Base-by-base conservation (phyloP, 1,284 basidiomycete genomes). In the Malassezia brasiliensis region DNA sequence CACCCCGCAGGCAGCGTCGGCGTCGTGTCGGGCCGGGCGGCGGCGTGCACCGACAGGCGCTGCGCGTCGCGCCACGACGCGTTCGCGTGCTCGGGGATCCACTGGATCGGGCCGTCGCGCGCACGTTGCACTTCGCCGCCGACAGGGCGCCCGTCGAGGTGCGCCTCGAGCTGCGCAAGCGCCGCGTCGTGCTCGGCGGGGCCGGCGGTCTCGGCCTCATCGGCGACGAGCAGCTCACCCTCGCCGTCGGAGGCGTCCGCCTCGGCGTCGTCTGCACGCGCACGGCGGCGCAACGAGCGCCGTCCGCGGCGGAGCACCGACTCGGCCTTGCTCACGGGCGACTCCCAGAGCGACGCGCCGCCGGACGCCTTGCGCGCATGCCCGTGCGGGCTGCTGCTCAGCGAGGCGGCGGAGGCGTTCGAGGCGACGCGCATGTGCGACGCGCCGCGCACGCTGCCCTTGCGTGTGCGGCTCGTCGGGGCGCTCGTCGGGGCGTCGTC, bases 21-120 rank as follows among this genome's bases (percentile, higher is more conserved):
- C 15, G 32, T 37, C 34, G 10, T 28, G 19, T 14, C 25, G 15
- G 37, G 17, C 22, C 17, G 17, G 4, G 38, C 32, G 1, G 47
- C 46, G 19, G 22, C 6, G 12, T 25, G 19, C 12, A 47, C 47
- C 15, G 53, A 56, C 17, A 50, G 31, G 34, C 53, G 53, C 37
- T 50, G 53, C 10, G 53, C 53, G 25, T 56, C 53, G 32, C 20
- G 38, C 53, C 53, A 56, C 9, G 48, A 40, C 20, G 53, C n/a
- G 28, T 34, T 20, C 1, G 47, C 50, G 31, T 56, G 41, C 20
- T 38, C 20, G 5, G 53, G 53, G 32, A 56, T 56, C 53, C 53
- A 56, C 30, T 56, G 53, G 35, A 56, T 44, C n/a, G 53, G 53
- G 3, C 53, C 53, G 22, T 55, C 53, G 28, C 30, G 40, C 36